These are phyloP conservation scores for Berberis vulgaris DNA, from an alignment of 164 flowering plant species.

Conservation along the genomic window DNA sequence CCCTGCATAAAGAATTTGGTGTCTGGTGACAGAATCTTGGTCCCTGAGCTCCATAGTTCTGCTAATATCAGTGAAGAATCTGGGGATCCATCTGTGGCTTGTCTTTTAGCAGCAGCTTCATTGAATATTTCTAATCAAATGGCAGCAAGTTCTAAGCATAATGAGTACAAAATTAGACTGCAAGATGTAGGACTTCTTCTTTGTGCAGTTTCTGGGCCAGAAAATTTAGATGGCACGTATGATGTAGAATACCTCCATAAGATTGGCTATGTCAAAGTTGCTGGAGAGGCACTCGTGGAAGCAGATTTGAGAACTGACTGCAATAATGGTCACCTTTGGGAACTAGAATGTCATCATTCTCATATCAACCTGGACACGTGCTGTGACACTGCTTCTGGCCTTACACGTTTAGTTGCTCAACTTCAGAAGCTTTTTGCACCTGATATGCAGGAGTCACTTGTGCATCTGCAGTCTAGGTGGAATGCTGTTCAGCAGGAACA, in stretches of 20 bases:
- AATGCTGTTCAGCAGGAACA: conserved; percentile 47
- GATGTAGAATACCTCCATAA: conserved; percentile 51
- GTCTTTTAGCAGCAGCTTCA: conserved; percentile 76
- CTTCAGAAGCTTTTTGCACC: conserved; percentile 87
- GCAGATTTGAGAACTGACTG: conserved; percentile 56
- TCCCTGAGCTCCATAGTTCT: conserved; percentile 16
- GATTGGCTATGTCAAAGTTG: conserved; percentile 83
- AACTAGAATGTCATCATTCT: conserved; percentile 60
- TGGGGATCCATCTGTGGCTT: conserved; percentile 39
- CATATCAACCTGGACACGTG: conserved; percentile 69
- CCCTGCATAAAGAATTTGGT: conserved; percentile 32
- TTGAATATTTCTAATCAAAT: conserved; percentile 41
- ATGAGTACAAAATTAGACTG: conserved; percentile 50
- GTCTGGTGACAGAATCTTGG: conserved; percentile 12
- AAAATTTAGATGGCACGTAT: conserved; percentile 24
- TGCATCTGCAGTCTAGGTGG: conserved; percentile 88
- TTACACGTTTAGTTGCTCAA: conserved; percentile 63
- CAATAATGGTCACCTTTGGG: conserved; percentile 60
- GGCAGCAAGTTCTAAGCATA: conserved; percentile 18
- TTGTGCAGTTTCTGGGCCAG: conserved; percentile 25
- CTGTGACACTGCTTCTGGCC: conserved; percentile 64
- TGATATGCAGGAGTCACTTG: conserved; percentile 75
- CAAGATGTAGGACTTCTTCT: conserved; percentile 78
- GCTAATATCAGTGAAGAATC: conserved; percentile 18
- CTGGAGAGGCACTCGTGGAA: conserved; percentile 66